Base-by-base conservation (phyloP, 345 rosid genomes). In the Dovyalis caffra region DNA sequence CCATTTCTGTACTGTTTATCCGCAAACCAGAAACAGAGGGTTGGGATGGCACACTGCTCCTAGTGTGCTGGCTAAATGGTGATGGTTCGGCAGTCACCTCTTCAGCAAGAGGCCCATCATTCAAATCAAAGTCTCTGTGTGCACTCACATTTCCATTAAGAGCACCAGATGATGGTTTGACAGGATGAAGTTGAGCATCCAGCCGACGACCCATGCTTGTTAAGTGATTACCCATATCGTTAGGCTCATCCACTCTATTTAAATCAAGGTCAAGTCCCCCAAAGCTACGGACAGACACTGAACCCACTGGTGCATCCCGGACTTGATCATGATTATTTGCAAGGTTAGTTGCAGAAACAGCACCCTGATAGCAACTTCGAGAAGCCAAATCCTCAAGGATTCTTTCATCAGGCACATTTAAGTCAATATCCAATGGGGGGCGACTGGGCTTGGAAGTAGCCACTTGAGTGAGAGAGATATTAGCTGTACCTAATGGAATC, bases 211-310 rank as follows among this genome's bases (percentile, higher is more conserved):
- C 63, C 68, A 77, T 87, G 69, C 80, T 82, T 34, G 83, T 74
- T 20, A 76, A 69, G 70, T 62, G 84, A 77, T 72, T 83, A 40
- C 80, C 82, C 29, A 76, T 49, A 83, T 91, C 99, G 45, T 64
- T 37, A 25, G 85, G 76, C 72, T 92, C 97, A 74, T 91, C 97
- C 35, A 84, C 81, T 79, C 79, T 87, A 76, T 95, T 92, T 84
- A 95, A 75, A 84, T 95, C 99, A 82, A 95, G 89, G 83, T 87
- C 99, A 70, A 92, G 87, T 12, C 97, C 94, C 3, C 92, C 91
- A 71, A 85, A 83, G 25, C 83, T 77, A 61, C 88, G 84, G 72
- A 29, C 62, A 63, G 79, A 49, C 16, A 78, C 72, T 65, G 88
- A 76, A 74, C 74, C 78, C 82, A 76, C 51, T 66, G 78, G 18